These are phyloP conservation scores for Helicocarpus griseus DNA, from an alignment of 2,329 filamentous ascomycete species.

Conservation along the genomic window DNA sequence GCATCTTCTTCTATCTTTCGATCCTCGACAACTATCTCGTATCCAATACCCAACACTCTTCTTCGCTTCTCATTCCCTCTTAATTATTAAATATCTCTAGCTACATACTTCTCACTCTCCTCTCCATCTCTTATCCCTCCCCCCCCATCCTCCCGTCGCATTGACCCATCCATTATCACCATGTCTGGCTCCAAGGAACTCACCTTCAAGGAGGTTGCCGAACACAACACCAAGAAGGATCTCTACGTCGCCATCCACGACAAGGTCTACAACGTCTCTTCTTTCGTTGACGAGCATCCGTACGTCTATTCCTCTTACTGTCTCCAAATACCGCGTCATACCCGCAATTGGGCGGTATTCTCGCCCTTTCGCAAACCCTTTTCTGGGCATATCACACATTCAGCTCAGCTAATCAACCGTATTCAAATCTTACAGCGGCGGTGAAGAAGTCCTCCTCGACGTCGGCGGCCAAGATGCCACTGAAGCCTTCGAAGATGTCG, in stretches of 20 bases:
- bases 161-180: constrained; percentile 15
- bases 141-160: not conserved
- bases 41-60: no score
- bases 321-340: not conserved
- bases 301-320: constrained; percentile 36
- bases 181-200: constrained; percentile 52
- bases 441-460: constrained; percentile 95
- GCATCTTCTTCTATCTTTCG: no score
- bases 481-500: constrained; percentile 98
- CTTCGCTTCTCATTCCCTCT: no score
- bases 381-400: not conserved
- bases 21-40: no score
- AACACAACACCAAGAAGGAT: constrained; percentile 88
- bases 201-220: constrained; percentile 71
- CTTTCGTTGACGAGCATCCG: constrained; percentile 97
- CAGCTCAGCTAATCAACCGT: not conserved
- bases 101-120: no score
- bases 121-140: not conserved
- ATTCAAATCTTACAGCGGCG: constrained; percentile 54
- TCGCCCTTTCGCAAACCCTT: not conserved
- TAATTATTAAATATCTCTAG: no score
- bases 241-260: constrained; percentile 86
- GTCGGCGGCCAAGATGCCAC: constrained; percentile 93
- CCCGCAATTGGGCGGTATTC: no score
- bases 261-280: constrained; percentile 84